Percentiles rank a stretch among this genome's conserved stretches.
Conservation (phyloP, 2,329 filamentous ascomycete species). For the Fusarium sp. region DNA sequence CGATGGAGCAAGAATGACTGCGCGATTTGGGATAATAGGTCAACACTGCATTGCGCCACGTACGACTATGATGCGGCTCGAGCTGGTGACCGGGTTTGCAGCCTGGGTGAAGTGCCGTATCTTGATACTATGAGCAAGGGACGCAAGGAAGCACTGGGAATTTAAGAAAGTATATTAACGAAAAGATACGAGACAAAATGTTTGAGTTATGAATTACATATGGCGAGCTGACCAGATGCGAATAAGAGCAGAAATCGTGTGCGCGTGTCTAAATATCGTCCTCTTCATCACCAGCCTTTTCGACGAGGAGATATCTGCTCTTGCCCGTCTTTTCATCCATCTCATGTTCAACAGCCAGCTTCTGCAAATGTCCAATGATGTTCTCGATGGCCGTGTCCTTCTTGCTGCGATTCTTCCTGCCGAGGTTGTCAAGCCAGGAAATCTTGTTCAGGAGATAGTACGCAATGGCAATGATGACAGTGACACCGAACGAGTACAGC, state of each 20-base stretch:
- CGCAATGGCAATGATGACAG: conserved; percentile 24
- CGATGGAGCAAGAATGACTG: conserved; percentile 65
- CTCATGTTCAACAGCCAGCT: conserved; percentile 30
- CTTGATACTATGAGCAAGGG: conserved; percentile 53
- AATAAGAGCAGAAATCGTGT: background rate
- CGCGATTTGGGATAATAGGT: conserved; percentile 76
- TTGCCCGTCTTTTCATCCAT: conserved; percentile 31
- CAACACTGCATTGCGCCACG: conserved; percentile 65
- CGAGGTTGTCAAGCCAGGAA: conserved; percentile 24
- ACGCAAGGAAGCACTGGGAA: conserved; percentile 52
- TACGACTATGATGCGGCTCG: conserved; percentile 67
- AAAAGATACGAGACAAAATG: background rate
- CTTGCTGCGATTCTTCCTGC: conserved; percentile 22
- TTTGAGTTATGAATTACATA: background rate
- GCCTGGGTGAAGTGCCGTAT: conserved; percentile 58
- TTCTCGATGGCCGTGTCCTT: conserved; percentile 32
- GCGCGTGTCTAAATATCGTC: conserved; percentile 23
- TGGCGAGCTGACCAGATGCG: background rate
- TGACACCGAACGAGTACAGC: conserved; percentile 29
- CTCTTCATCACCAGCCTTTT: conserved; percentile 24
- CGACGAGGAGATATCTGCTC: conserved; percentile 12
- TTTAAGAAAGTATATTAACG: conserved; percentile 10
- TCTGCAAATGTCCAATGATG: conserved; percentile 23
- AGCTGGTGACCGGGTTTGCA: conserved; percentile 56
- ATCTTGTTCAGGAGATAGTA: conserved; percentile 33